Conservation (phyloP, 2,329 filamentous ascomycete species). For the Colletotrichum sp. region DNA sequence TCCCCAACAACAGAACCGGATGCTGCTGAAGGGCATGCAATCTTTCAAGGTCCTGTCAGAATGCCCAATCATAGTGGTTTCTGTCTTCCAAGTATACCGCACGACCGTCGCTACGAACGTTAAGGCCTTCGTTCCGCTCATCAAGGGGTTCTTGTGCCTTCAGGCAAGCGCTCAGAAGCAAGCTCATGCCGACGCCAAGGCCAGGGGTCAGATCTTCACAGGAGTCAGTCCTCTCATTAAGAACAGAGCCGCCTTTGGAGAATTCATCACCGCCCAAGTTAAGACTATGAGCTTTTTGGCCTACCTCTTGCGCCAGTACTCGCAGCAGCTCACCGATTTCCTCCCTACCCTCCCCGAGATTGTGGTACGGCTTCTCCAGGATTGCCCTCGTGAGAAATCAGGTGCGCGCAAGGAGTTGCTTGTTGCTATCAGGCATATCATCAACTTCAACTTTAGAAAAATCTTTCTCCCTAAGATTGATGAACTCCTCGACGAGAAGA, state of each 20-base stretch:
- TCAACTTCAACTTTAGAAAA: constrained; percentile 97
- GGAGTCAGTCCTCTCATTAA: constrained; percentile 94
- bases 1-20: constrained; percentile 79
- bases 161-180: constrained; percentile 94
- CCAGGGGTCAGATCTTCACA: constrained; percentile 83
- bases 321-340: constrained; percentile 87
- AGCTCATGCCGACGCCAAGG: constrained; percentile 84
- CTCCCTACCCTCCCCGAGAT: constrained; percentile 84
- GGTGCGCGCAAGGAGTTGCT: constrained; percentile 92
- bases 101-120: constrained; percentile 82
- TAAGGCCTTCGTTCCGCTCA: constrained; percentile 89
- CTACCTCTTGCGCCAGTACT: constrained; percentile 87
- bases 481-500: constrained; percentile 91
- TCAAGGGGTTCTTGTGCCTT: constrained; percentile 86
- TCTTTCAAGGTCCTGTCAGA: constrained; percentile 99
- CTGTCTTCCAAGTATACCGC: constrained; percentile 94
- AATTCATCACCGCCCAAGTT: constrained; percentile 97
- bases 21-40: constrained; percentile 91
- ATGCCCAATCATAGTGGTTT: constrained; percentile 98
- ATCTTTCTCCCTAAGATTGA: constrained; percentile 96
- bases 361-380: constrained; percentile 87
- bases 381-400: constrained; percentile 94
- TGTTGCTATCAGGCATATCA: constrained; percentile 96
- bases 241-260: constrained; percentile 92
- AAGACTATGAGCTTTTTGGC: constrained; percentile 99